Percentiles rank a stretch among this genome's conserved stretches.
phyloP scores from a whole-genome alignment of 805 yeast species.

The Barnettozyma botsteinii region DNA sequence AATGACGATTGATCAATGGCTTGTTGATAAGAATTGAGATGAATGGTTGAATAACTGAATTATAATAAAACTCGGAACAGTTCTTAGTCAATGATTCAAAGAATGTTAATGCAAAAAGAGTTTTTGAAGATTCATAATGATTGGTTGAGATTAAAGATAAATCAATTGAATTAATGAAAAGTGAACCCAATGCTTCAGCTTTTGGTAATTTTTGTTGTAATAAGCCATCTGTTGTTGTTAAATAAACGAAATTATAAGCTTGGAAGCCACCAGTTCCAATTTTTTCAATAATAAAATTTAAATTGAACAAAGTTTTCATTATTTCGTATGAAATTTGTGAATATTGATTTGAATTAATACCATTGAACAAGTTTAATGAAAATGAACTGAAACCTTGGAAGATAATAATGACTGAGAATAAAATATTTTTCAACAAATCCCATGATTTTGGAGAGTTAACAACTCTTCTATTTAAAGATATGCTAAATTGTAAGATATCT shows the following conservation, averaged over 20 bases:
- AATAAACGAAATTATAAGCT: constrained; percentile 54
- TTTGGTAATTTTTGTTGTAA: constrained; percentile 25
- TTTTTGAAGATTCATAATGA: constrained; percentile 25
- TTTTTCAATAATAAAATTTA: constrained; percentile 43
- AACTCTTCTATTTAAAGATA: constrained; percentile 4
- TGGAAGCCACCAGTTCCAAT: constrained; percentile 64
- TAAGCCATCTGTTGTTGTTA: constrained; percentile 40
- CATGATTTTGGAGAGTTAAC: constrained; percentile 24
- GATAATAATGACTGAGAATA: constrained; percentile 45
- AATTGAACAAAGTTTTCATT: constrained; percentile 36
- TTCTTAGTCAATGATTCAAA: constrained; percentile 27
- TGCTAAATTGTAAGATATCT: constrained; percentile 14
- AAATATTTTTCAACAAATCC: constrained; percentile 34
- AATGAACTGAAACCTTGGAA: constrained; percentile 44
- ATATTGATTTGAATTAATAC: constrained; percentile 12
- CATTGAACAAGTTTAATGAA: constrained; percentile 27
- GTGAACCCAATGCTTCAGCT: constrained; percentile 26
- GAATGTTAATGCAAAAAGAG: constrained; percentile 27
- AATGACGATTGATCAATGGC: constrained; percentile 6
- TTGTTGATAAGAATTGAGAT: constrained; percentile 18
- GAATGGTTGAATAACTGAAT: constrained; percentile 28
- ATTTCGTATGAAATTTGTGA: constrained; percentile 27
- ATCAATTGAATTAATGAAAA: constrained; percentile 25
- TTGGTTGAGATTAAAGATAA: constrained; percentile 15
- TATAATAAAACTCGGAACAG: constrained; percentile 32